Percentiles rank a stretch among this genome's conserved stretches.
Conservation (phyloP, 2,329 filamentous ascomycete species). For the Drechslerella dactyloides region DNA sequence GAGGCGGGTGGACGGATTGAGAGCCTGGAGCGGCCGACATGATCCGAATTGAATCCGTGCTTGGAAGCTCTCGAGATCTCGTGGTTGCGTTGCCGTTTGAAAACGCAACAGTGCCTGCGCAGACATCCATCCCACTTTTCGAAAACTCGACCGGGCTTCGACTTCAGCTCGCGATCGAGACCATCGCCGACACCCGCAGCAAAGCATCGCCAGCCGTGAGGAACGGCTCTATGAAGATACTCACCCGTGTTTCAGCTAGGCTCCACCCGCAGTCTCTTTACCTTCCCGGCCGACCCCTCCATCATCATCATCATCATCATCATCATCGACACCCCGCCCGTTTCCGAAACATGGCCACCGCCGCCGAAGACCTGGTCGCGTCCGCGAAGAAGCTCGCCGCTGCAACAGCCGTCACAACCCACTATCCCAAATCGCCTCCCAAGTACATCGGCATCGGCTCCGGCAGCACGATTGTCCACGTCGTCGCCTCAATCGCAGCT, state of each 20-base stretch:
- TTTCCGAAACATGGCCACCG: conserved; percentile 36
- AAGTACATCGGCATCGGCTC: conserved; percentile 79
- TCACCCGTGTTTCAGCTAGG: conserved; percentile 29
- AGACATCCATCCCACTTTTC: background rate
- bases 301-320: conserved; percentile 15
- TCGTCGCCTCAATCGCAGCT: conserved; percentile 78
- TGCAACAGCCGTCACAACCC: conserved; percentile 73
- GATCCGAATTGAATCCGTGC: too few relatives aligned
- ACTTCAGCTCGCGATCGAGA: background rate
- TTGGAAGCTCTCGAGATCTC: too few relatives aligned
- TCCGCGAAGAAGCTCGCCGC: conserved; percentile 75
- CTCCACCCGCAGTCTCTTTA: conserved; percentile 1
- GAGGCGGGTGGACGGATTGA: too few relatives aligned
- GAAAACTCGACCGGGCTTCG: background rate
- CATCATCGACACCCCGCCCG: conserved; percentile 15
- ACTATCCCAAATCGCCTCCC: conserved; percentile 63
- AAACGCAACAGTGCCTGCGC: background rate
- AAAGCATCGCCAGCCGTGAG: background rate
- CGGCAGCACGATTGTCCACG: conserved; percentile 81
- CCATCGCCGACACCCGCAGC: too few relatives aligned
- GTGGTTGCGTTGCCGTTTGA: background rate
- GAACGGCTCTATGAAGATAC: conserved; percentile 48
- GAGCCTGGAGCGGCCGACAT: too few relatives aligned
- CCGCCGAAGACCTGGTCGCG: conserved; percentile 30
- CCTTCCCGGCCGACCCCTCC: conserved; percentile 1